Conservation (phyloP, 2,329 filamentous ascomycete species). For the Sporothrix brunneoviolacea region DNA sequence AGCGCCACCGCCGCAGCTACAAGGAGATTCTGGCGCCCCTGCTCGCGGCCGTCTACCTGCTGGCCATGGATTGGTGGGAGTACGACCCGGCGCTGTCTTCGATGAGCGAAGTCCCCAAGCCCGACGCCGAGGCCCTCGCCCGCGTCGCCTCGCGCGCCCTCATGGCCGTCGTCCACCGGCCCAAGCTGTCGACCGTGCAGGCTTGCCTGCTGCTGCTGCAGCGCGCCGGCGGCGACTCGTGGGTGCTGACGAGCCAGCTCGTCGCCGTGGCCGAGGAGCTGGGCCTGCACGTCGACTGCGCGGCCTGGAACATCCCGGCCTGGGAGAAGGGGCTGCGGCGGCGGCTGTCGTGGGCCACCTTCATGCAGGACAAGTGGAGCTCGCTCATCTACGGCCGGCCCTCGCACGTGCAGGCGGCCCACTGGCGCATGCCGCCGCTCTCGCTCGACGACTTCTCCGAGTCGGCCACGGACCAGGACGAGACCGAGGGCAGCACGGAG, state of each 20-base stretch:
- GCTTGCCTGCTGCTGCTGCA: constrained; percentile 70
- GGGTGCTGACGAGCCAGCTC: constrained; percentile 78
- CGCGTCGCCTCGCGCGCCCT: constrained; percentile 52
- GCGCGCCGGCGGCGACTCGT: constrained; percentile 64
- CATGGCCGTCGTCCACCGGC: constrained; percentile 69
- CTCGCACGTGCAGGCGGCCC: constrained; percentile 10
- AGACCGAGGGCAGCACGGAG: constrained; percentile 30
- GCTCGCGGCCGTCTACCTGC: constrained; percentile 73
- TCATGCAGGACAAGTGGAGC: constrained; percentile 90
- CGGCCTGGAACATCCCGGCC: constrained; percentile 75
- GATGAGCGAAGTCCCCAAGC: constrained; percentile 20
- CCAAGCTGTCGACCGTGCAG: constrained; percentile 76
- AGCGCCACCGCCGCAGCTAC: constrained; percentile 68
- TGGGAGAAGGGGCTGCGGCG: constrained; percentile 85
- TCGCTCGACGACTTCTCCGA: constrained; percentile 30
- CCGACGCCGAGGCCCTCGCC: constrained; percentile 65
- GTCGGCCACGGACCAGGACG: constrained; percentile 21
- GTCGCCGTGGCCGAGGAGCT: constrained; percentile 84
- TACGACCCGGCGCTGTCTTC: constrained; percentile 50
- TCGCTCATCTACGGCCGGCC: constrained; percentile 68
- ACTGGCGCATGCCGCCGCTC: constrained; percentile 4
- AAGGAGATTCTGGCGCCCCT: constrained; percentile 69
- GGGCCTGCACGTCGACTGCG: constrained; percentile 82
- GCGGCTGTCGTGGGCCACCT: constrained; percentile 81
- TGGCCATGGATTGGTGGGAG: constrained; percentile 72